Percentiles rank a stretch among this genome's conserved stretches.
These are phyloP conservation scores for Setaria italica DNA, from an alignment of 202 grass and related monocot genomes.

Conservation along the genomic window DNA sequence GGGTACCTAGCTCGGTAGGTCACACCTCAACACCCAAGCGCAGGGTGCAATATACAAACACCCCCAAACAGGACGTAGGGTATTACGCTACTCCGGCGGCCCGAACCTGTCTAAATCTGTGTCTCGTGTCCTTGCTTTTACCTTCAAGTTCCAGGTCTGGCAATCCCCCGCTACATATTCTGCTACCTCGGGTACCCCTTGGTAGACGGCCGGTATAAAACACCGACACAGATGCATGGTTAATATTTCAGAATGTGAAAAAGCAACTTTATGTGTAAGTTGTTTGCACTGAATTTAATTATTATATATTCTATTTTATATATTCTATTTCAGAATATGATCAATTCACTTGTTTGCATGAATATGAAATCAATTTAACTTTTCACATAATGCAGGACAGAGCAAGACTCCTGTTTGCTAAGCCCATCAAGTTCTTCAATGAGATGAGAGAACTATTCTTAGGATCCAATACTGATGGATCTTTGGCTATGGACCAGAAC, in stretches of 20 bases:
- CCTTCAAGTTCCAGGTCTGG: too few relatives aligned
- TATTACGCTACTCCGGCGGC: too few relatives aligned
- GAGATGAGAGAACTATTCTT: neutral
- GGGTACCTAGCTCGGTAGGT: too few relatives aligned
- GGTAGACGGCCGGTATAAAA: too few relatives aligned
- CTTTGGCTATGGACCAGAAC: neutral
- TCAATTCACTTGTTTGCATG: neutral
- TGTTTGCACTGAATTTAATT: neutral
- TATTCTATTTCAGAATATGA: neutral
- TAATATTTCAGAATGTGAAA: neutral
- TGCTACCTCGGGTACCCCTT: too few relatives aligned
- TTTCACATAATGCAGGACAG: neutral
- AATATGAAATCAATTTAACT: too few relatives aligned
- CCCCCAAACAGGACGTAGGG: too few relatives aligned
- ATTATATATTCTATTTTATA: neutral
- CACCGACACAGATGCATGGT: neutral
- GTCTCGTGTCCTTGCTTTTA: too few relatives aligned
- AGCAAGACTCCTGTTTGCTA: neutral
- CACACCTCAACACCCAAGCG: too few relatives aligned
- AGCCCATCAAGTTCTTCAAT: slow-evolving; percentile 9
- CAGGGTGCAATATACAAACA: too few relatives aligned
- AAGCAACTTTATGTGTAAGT: neutral
- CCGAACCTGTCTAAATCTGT: too few relatives aligned
- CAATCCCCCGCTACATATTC: too few relatives aligned
- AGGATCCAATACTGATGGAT: neutral